phyloP scores from a whole-genome alignment of 306 rosid species.

The Vigna unguiculata region DNA sequence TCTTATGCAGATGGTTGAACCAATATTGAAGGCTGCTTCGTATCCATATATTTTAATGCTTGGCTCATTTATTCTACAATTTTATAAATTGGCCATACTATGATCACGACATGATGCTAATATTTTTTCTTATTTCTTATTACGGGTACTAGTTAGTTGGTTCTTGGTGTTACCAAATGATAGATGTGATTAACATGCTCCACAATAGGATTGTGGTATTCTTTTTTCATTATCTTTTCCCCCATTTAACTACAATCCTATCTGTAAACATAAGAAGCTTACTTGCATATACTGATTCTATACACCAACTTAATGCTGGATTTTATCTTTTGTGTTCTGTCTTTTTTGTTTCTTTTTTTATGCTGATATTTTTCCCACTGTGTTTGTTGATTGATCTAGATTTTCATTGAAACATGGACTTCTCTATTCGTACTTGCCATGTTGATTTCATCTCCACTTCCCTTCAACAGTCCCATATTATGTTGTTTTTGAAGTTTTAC shows the following conservation, averaged over 20 bases:
- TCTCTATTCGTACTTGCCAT: not conserved
- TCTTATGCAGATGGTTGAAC: slow-evolving; percentile 86
- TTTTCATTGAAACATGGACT: not conserved
- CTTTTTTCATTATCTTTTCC: not conserved
- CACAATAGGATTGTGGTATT: not conserved
- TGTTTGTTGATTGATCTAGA: not conserved
- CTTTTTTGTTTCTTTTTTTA: not conserved
- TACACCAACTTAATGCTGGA: not conserved
- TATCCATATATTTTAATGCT: slow-evolving; percentile 61
- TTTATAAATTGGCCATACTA: slow-evolving; percentile 16
- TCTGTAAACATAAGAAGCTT: not conserved
- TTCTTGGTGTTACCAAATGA: slow-evolving; percentile 25
- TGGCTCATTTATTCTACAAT: slow-evolving; percentile 3
- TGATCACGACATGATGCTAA: not conserved
- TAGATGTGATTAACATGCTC: not conserved
- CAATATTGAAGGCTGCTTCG: slow-evolving; percentile 87
- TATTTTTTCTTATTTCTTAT: slow-evolving; percentile 1
- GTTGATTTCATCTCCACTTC: not conserved
- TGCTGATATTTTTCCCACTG: slow-evolving; percentile 10
- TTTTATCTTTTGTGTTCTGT: not conserved
- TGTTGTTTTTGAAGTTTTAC: not conserved
- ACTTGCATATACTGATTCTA: not conserved
- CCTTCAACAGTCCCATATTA: not conserved
- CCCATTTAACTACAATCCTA: not conserved
- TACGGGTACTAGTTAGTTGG: too few relatives aligned